These are phyloP conservation scores for Candida broadrunensis DNA, from an alignment of 805 yeast genomes.

Conservation along the genomic window DNA sequence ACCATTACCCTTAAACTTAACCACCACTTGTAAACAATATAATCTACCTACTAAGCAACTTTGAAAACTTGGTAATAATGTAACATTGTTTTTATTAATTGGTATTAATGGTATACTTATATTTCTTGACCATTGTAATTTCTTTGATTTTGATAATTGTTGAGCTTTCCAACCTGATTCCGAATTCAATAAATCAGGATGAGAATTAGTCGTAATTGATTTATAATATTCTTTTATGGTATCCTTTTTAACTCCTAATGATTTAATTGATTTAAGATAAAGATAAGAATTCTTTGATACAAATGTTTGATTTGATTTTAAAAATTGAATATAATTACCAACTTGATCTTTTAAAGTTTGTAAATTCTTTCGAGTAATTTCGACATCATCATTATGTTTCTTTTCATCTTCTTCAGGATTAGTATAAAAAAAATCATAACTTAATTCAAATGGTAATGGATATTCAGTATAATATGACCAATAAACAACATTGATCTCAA, in stretches of 20 bases:
- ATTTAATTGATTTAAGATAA: constrained; percentile 35
- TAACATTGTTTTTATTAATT: constrained; percentile 42
- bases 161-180: constrained; percentile 26
- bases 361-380: constrained; percentile 31
- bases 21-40: constrained; percentile 49
- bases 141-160: constrained; percentile 10
- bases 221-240: constrained; percentile 35
- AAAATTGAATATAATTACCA: constrained; percentile 28
- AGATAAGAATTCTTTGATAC: constrained; percentile 32
- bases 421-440: constrained; percentile 41
- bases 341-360: constrained; percentile 33
- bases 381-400: constrained; percentile 22
- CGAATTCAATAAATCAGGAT: constrained; percentile 20
- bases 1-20: constrained; percentile 39
- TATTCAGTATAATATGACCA: constrained; percentile 42
- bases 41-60: constrained; percentile 59
- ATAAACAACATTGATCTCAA: constrained; percentile 35
- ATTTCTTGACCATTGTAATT: constrained; percentile 23
- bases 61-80: constrained; percentile 61
- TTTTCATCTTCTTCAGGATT: constrained; percentile 17
- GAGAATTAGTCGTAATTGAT: constrained; percentile 19
- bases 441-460: constrained; percentile 37
- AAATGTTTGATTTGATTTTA: constrained; percentile 29
- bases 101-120: constrained; percentile 42
- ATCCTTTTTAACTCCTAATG: constrained; percentile 38